These are phyloP conservation scores for Schrenkiella parvula DNA, from an alignment of 345 rosid genomes.

Conservation along the genomic window DNA sequence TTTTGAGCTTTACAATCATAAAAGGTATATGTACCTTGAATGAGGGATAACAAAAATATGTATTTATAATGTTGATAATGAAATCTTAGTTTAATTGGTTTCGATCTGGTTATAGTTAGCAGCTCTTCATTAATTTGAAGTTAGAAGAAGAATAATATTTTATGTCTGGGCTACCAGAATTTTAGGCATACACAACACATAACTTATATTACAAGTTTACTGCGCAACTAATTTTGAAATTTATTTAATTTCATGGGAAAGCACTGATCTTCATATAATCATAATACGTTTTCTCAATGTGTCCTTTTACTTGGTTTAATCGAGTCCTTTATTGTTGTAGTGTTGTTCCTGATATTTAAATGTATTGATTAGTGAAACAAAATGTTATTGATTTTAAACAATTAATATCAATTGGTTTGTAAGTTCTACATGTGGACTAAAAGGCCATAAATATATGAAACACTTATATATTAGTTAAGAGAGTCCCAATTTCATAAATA, in stretches of 20 bases:
- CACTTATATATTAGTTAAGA: not conserved
- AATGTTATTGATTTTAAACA: not conserved
- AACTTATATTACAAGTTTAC: slow-evolving; percentile 1
- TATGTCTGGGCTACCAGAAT: slow-evolving; percentile 5
- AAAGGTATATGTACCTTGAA: no score
- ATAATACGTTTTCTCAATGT: not conserved
- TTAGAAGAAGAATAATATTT: slow-evolving; percentile 1
- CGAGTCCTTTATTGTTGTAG: not conserved
- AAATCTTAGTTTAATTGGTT: slow-evolving; percentile 2
- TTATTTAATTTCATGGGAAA: not conserved
- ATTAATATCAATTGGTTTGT: not conserved
- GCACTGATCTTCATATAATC: not conserved
- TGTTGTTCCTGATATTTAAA: not conserved
- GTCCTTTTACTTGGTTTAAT: not conserved
- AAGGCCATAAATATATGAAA: no score
- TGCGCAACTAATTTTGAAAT: not conserved
- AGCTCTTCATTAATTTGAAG: slow-evolving; percentile 7
- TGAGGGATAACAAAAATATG: no score
- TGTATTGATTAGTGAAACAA: not conserved
- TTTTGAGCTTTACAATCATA: not conserved
- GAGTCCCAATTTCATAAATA: not conserved
- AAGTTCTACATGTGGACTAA: not conserved
- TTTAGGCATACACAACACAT: not conserved
- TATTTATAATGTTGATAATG: not conserved
- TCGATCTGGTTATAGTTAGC: slow-evolving; percentile 11